Evolutionary conservation across 306 rosid genomes (phyloP).

Genomic region (Cucumis cinereus): DNA sequence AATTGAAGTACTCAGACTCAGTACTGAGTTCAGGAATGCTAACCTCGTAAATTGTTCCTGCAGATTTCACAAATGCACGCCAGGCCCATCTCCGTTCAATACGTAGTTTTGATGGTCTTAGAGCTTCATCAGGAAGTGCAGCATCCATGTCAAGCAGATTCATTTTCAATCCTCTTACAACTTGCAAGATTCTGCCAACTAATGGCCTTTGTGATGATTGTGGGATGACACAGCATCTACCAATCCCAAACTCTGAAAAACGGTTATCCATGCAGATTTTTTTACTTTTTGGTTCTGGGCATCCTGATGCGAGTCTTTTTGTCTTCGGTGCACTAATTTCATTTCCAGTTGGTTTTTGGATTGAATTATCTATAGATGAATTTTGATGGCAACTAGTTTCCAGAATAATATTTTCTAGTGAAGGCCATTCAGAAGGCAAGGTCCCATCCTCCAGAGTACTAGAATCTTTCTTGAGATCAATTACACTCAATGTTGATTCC

Average conservation of each 20-base stretch:
- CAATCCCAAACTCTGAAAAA: constrained; percentile 35
- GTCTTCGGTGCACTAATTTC: constrained; percentile 22
- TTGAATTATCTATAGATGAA: constrained; percentile 17
- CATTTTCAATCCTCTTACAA: constrained; percentile 63
- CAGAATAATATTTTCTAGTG: constrained; percentile 28
- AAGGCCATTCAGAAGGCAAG: constrained; percentile 27
- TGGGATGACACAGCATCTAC: constrained; percentile 70
- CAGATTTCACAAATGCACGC: constrained; percentile 84
- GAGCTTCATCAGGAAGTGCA: constrained; percentile 58
- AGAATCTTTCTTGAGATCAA: constrained; percentile 31
- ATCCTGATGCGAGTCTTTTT: constrained; percentile 26
- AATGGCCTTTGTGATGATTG: constrained; percentile 67
- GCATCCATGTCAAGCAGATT: constrained; percentile 93
- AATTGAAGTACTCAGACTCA: background rate
- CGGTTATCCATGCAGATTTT: constrained; percentile 20
- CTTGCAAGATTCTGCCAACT: constrained; percentile 61
- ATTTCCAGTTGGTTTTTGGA: constrained; percentile 25
- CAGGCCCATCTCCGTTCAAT: constrained; percentile 79
- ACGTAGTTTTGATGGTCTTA: constrained; percentile 59
- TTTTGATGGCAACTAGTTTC: constrained; percentile 20
- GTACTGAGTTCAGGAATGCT: constrained; percentile 4
- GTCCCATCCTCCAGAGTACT: constrained; percentile 19
- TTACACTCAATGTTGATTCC: constrained; percentile 27
- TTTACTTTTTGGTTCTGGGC: constrained; percentile 29
- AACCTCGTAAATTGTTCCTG: constrained; percentile 79